phyloP scores from a whole-genome alignment of 225 moss, liverwort and hornwort genomes.

The Antitrichia curtipendula region DNA sequence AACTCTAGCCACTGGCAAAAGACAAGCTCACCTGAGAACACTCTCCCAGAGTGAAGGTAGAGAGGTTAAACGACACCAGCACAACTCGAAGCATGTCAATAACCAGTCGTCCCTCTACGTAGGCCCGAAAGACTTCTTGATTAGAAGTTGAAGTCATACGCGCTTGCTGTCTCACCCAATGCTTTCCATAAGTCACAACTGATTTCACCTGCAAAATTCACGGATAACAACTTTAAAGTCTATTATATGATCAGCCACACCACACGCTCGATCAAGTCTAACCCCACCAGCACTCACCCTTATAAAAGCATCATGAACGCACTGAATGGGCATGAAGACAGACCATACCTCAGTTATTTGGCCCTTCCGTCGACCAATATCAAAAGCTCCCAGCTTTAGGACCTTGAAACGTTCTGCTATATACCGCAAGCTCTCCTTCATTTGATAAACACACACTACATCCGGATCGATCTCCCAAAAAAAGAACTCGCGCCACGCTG shows the following conservation, averaged over 20 bases:
- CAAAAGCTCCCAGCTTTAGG: slow-evolving; percentile 42
- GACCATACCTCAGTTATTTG: slow-evolving; percentile 37
- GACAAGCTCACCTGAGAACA: slow-evolving; percentile 40
- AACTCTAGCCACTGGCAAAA: not conserved
- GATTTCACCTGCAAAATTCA: slow-evolving; percentile 40
- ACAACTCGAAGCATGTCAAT: slow-evolving; percentile 62
- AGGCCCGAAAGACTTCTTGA: slow-evolving; percentile 50
- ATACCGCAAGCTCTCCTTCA: slow-evolving; percentile 55
- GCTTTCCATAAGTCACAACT: slow-evolving; percentile 58
- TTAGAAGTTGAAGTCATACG: slow-evolving; percentile 56
- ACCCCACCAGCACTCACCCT: not conserved
- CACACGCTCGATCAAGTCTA: not conserved
- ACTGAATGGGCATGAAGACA: not conserved
- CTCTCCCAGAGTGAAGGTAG: slow-evolving; percentile 46
- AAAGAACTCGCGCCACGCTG: slow-evolving; percentile 42
- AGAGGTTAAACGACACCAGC: slow-evolving; percentile 44
- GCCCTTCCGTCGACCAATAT: slow-evolving; percentile 43
- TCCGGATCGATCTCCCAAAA: slow-evolving; percentile 49
- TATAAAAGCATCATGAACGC: not conserved
- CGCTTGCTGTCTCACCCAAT: slow-evolving; percentile 54
- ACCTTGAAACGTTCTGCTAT: slow-evolving; percentile 45
- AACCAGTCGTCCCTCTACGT: slow-evolving; percentile 40
- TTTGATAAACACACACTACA: slow-evolving; percentile 48
- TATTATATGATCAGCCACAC: not conserved
- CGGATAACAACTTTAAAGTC: not conserved